Conservation (phyloP, 805 yeast genomes). For the Schwanniomyces pseudopolymorphus region DNA sequence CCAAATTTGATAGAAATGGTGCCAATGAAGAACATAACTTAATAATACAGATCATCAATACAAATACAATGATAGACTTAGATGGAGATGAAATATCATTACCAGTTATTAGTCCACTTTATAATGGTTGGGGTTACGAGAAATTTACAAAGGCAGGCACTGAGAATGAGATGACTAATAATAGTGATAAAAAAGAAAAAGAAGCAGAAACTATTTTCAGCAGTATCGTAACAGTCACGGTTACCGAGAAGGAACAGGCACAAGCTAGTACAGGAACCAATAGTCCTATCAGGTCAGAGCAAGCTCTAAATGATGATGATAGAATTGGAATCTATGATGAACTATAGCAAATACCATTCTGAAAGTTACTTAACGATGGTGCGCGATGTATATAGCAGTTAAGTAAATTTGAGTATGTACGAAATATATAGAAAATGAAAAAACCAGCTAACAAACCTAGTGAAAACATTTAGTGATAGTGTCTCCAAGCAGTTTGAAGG, state of each 20-base stretch:
- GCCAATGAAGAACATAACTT: slow-evolving; percentile 10
- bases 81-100: slow-evolving; percentile 26
- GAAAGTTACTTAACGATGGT: background rate
- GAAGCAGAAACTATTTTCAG: background rate
- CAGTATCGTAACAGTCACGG: slow-evolving; percentile 7
- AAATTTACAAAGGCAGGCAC: slow-evolving; percentile 6
- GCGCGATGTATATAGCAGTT: background rate
- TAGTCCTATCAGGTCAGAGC: background rate
- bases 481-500: background rate
- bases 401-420: background rate
- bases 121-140: slow-evolving; percentile 28
- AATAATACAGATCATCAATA: slow-evolving; percentile 26
- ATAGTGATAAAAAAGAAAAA: background rate
- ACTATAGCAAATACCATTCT: background rate
- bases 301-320: background rate
- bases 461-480: background rate
- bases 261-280: background rate
- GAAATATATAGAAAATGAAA: slow-evolving; percentile 1
- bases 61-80: slow-evolving; percentile 27
- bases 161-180: background rate
- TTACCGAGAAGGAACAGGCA: slow-evolving; percentile 2
- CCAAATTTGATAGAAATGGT: slow-evolving; percentile 26
- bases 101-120: slow-evolving; percentile 22
- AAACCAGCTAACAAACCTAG: background rate
- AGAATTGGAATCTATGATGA: background rate